These are phyloP conservation scores for Voacanga thouarsii DNA, from an alignment of 257 asterid genomes.

Conservation along the genomic window DNA sequence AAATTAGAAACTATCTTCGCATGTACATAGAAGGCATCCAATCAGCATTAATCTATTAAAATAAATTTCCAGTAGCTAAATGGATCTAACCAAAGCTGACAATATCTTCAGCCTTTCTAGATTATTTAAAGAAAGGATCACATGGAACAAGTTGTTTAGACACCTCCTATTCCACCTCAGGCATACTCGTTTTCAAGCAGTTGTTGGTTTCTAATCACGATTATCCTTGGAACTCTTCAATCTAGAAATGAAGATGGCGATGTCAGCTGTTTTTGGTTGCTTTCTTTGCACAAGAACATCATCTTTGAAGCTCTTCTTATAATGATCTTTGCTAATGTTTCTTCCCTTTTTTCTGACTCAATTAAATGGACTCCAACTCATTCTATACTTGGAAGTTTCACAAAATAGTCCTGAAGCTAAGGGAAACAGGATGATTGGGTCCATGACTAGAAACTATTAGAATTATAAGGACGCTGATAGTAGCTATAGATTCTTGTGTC, in stretches of 20 bases:
- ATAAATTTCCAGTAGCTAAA: conserved; percentile 7
- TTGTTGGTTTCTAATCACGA: neutral
- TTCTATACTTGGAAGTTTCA: conserved; percentile 83
- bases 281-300: neutral
- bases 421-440: too few relatives aligned
- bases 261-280: conserved; percentile 9
- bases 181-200: conserved; percentile 5
- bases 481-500: too few relatives aligned
- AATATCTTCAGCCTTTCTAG: conserved; percentile 11
- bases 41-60: conserved; percentile 3
- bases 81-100: conserved; percentile 21
- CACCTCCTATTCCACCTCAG: too few relatives aligned
- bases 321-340: conserved; percentile 85
- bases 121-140: conserved; percentile 44
- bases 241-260: neutral
- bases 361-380: conserved; percentile 98
- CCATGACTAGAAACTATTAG: too few relatives aligned
- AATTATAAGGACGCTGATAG: too few relatives aligned
- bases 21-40: conserved; percentile 43
- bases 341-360: conserved; percentile 75
- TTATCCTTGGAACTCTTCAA: neutral
- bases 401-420: conserved; percentile 90
- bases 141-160: too few relatives aligned
- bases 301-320: conserved; percentile 23
- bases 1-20: conserved; percentile 25